Percentiles rank a stretch among this genome's conserved stretches.
These are phyloP conservation scores for Datisca glomerata DNA, from an alignment of 306 rosid genomes.

Conservation along the genomic window DNA sequence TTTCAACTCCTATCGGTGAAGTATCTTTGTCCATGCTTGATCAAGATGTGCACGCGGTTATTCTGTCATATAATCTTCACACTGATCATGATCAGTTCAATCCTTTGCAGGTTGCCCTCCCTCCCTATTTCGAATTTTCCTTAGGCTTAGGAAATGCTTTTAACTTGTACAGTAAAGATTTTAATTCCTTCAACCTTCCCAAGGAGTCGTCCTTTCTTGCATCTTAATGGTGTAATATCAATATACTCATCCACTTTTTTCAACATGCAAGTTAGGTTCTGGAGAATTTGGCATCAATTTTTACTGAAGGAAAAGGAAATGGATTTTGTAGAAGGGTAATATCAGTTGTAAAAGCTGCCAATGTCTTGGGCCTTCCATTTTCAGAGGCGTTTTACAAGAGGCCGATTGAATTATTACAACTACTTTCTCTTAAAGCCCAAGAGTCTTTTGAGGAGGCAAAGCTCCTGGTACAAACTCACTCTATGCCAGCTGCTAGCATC, in stretches of 20 bases:
- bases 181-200: too few species aligned
- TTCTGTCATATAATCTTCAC: conserved; percentile 33
- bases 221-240: too few species aligned
- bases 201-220: too few species aligned
- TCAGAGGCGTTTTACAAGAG: conserved; percentile 83
- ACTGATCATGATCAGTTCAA: conserved; percentile 36
- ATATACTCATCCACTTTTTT: too few species aligned
- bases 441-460: conserved; percentile 94
- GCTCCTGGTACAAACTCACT: conserved; percentile 74
- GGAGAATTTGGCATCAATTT: conserved; percentile 57
- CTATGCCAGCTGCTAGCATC: conserved; percentile 78
- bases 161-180: too few species aligned
- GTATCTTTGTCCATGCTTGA: conserved; percentile 55
- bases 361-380: conserved; percentile 64
- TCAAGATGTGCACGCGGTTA: conserved; percentile 53
- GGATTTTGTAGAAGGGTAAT: conserved; percentile 83
- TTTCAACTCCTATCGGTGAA: conserved; percentile 46
- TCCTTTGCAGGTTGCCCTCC: conserved; percentile 57
- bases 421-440: conserved; percentile 95
- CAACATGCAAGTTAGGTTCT: too few species aligned
- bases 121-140: conserved; percentile 8
- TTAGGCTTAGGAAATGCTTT: too few species aligned
- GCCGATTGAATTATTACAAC: conserved; percentile 84
- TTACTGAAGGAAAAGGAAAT: conserved; percentile 76
- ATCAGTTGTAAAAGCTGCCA: conserved; percentile 83